These are phyloP conservation scores for Macrophomina phaseolina DNA, from an alignment of 2,329 filamentous ascomycete genomes.

Conservation along the genomic window DNA sequence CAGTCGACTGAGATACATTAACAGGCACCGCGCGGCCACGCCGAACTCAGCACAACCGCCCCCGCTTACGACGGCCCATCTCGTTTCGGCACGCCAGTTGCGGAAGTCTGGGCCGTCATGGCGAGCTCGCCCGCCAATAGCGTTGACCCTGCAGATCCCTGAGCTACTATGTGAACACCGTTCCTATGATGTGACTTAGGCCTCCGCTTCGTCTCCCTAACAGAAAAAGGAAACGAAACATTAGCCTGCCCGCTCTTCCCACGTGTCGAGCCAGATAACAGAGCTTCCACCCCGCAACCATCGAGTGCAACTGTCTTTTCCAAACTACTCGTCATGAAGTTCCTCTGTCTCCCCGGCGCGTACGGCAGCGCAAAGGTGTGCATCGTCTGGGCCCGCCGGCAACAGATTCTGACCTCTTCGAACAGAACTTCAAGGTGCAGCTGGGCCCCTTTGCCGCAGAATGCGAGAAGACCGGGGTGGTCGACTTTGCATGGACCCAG, in stretches of 20 bases:
- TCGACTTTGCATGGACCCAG: slow-evolving; percentile 52
- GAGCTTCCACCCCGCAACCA: not conserved
- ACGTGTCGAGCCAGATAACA: not conserved
- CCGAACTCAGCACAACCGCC: not conserved
- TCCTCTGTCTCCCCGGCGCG: slow-evolving; percentile 63
- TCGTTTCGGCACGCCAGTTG: not conserved
- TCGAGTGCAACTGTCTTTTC: not conserved
- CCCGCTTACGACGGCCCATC: not conserved
- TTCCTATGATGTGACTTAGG: not conserved
- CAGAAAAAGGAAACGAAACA: slow-evolving; percentile 8
- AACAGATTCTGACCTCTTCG: not conserved
- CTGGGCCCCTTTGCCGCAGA: slow-evolving; percentile 57
- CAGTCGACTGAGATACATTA: not conserved
- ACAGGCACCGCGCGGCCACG: not conserved
- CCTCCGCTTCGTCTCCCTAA: not conserved
- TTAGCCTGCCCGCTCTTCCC: not conserved
- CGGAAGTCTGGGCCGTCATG: not conserved
- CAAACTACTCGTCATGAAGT: slow-evolving; percentile 53
- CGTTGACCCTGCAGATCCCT: not conserved
- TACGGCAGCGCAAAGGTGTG: slow-evolving; percentile 63
- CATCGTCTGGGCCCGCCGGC: slow-evolving; percentile 10
- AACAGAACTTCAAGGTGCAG: slow-evolving; percentile 63
- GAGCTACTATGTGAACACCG: not conserved
- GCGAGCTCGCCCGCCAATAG: not conserved
- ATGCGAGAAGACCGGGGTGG: slow-evolving; percentile 52